Percentiles rank a stretch among this genome's conserved stretches.
Conservation (phyloP, 495 filamentous ascomycete species). For the Trichoderma asperelloides region DNA sequence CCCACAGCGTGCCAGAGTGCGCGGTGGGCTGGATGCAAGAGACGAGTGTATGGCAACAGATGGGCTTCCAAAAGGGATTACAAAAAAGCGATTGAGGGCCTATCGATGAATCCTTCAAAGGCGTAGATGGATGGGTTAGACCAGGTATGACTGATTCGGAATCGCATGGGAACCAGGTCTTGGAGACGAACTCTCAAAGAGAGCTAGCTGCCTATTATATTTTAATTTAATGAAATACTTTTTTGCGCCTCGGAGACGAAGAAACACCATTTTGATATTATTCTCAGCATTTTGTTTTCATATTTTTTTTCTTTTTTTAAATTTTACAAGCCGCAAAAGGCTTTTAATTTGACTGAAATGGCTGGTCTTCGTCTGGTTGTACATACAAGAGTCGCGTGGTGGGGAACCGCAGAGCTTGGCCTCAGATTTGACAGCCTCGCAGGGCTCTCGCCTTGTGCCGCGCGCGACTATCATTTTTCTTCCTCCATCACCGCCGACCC, state of each 20-base stretch:
- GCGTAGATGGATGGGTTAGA: slow-evolving; percentile 16
- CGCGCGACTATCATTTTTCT: background rate
- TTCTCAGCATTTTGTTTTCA: background rate
- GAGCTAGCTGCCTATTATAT: background rate
- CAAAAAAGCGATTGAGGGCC: slow-evolving; percentile 9
- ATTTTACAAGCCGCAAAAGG: background rate
- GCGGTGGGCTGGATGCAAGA: background rate
- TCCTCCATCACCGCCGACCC: background rate
- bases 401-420: background rate
- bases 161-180: slow-evolving; percentile 4
- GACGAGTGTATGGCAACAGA: background rate
- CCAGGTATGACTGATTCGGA: slow-evolving; percentile 4
- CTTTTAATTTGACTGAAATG: background rate
- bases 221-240: slow-evolving; percentile 4
- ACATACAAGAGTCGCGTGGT: slow-evolving; percentile 1
- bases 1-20: background rate
- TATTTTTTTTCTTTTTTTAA: background rate
- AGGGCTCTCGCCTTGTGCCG: background rate
- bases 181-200: background rate
- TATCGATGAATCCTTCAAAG: background rate
- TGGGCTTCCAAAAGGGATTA: slow-evolving; percentile 9
- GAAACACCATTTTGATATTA: background rate
- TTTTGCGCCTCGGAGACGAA: background rate
- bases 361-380: background rate
- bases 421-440: slow-evolving; percentile 5